These are phyloP conservation scores for Suhomyces guaymorum DNA, from an alignment of 1,139 yeast species.

Conservation along the genomic window DNA sequence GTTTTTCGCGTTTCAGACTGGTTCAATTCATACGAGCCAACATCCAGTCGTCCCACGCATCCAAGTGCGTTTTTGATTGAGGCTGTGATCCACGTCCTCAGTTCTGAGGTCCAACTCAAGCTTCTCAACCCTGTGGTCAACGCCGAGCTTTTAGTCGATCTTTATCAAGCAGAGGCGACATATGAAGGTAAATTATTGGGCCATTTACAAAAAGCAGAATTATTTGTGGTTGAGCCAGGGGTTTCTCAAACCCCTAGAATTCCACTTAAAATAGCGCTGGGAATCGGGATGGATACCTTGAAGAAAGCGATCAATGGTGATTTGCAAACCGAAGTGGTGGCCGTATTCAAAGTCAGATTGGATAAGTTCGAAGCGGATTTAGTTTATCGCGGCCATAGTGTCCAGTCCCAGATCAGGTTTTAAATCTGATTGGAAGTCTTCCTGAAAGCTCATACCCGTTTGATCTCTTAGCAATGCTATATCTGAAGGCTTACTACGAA, in stretches of 20 bases:
- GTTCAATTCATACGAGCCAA: background rate
- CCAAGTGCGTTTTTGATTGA: conserved; percentile 38
- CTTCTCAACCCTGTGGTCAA: conserved; percentile 54
- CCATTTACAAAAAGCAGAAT: conserved; percentile 37
- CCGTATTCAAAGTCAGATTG: conserved; percentile 39
- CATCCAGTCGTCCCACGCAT: background rate
- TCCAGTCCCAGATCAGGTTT: conserved; percentile 42
- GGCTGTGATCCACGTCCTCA: conserved; percentile 52
- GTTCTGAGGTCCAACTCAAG: conserved; percentile 52
- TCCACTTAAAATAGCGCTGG: conserved; percentile 47
- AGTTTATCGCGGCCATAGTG: conserved; percentile 45
- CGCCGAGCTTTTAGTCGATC: conserved; percentile 36
- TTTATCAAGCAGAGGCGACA: conserved; percentile 48
- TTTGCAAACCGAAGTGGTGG: conserved; percentile 46
- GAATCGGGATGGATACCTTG: conserved; percentile 51
- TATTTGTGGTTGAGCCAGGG: conserved; percentile 50
- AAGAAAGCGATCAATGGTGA: conserved; percentile 52
- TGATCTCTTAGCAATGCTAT: too few species aligned
- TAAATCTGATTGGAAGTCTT: too few species aligned
- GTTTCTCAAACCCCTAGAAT: conserved; percentile 47
- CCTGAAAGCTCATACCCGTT: too few species aligned
- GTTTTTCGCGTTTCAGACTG: background rate
- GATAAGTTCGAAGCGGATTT: conserved; percentile 41
- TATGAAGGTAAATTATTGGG: conserved; percentile 50
- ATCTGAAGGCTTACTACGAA: too few species aligned